These are phyloP conservation scores for Tuber microsphaerosporum DNA, from an alignment of 495 filamentous ascomycete genomes.

Conservation along the genomic window DNA sequence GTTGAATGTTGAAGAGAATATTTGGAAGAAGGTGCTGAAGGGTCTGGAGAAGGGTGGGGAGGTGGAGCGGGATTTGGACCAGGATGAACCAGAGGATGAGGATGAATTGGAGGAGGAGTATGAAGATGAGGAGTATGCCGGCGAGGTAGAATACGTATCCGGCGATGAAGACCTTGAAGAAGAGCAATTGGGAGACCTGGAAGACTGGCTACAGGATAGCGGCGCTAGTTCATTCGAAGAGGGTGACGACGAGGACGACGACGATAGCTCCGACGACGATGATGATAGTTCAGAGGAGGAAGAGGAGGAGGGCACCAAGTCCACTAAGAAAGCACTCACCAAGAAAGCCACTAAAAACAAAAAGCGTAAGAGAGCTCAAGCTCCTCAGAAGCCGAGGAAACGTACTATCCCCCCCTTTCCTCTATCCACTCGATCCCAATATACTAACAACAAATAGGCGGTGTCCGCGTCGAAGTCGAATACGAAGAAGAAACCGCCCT, in stretches of 20 bases:
- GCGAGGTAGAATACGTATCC: slow-evolving; percentile 77
- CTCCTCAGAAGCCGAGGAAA: slow-evolving; percentile 46
- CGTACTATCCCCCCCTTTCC: slow-evolving; percentile 19
- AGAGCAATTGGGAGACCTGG: slow-evolving; percentile 59
- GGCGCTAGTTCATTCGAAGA: slow-evolving; percentile 50
- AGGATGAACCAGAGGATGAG: slow-evolving; percentile 77
- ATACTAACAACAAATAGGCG: slow-evolving; percentile 28
- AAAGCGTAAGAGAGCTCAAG: slow-evolving; percentile 47
- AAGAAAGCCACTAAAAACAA: slow-evolving; percentile 45
- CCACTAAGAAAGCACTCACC: slow-evolving; percentile 35
- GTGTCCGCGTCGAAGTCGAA: slow-evolving; percentile 49
- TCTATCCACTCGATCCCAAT: neutral
- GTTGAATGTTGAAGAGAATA: slow-evolving; percentile 81
- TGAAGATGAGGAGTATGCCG: slow-evolving; percentile 61
- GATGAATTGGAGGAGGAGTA: slow-evolving; percentile 60
- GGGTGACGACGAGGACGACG: slow-evolving; percentile 42
- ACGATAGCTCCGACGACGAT: slow-evolving; percentile 38
- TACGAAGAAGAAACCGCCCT: slow-evolving; percentile 47
- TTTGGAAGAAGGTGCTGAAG: slow-evolving; percentile 96
- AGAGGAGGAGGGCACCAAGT: slow-evolving; percentile 22
- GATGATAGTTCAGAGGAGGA: slow-evolving; percentile 48
- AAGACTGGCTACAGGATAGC: slow-evolving; percentile 65
- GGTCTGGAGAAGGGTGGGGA: slow-evolving; percentile 82
- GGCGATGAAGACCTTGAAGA: slow-evolving; percentile 55
- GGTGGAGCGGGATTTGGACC: slow-evolving; percentile 74